Base-by-base conservation (phyloP, 129 eudicot genomes). In the Oenanthe sinensis region DNA sequence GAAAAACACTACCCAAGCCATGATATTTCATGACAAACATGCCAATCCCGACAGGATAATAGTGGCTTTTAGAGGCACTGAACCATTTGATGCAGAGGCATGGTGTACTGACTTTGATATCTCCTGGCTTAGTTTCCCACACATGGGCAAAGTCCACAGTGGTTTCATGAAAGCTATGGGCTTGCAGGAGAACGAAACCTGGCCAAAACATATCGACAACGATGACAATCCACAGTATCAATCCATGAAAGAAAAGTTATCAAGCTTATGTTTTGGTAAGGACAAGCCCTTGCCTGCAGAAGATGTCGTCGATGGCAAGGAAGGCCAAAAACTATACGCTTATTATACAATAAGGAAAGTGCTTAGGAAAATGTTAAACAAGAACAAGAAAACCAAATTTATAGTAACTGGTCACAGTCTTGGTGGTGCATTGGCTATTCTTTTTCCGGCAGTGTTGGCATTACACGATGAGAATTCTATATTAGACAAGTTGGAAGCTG, bases 31-130 rank as follows among this genome's bases (percentile, higher is more conserved):
- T 22, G 89, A 87, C 76, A 71, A 77, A 33, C 72, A 58, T 37
- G 50, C 78, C 1, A 89, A 88, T 75, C 48, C 44, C 0, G 33
- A 71, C 26, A 9, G 77, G 36, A 88, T 84, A 10, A 81, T 84
- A 1, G 86, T 92, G 8, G 78, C 96, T 3, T 90, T 92, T 71
- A 81, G 93, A 83, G 97, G 97, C 24, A 92, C 96, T 3, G 83
- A 80, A 0, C 70, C 88, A 4, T 87, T 88, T 62, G 84, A 87
- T 49, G 86, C 88, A 0, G 85, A 87, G 47, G 91, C 76, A 26
- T 87, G 89, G 96, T 81, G 89, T 6, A 33, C 75, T 3, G 90
- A 92, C 81, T 15, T 87, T 58, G 87, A 90, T 78, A 22, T 90
- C 36, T 87, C 96, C 4, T 92, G 93, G 44, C 58, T 80, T 90